Evolutionary conservation across 2,329 filamentous ascomycete species (phyloP).

Genomic region (Lomentospora prolificans): DNA sequence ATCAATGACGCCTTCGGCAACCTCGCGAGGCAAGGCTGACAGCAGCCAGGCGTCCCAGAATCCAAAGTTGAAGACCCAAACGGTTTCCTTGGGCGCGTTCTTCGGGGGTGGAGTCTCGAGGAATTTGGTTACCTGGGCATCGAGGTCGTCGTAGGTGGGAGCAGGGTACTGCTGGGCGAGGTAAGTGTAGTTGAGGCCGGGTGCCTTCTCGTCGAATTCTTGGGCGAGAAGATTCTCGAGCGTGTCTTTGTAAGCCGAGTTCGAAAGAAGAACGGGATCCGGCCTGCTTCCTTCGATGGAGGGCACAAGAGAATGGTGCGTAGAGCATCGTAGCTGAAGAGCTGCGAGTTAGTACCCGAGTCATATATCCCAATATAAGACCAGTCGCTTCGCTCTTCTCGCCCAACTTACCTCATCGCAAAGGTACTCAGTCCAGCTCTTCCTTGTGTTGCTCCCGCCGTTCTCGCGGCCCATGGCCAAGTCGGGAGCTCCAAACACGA

Average conservation of each 20-base stretch:
- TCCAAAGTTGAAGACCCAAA: constrained; percentile 45
- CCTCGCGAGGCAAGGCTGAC: constrained; percentile 31
- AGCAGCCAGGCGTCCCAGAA: constrained; percentile 46
- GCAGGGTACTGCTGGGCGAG: constrained; percentile 32
- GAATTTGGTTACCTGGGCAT: constrained; percentile 34
- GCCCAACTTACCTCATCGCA: constrained; percentile 34
- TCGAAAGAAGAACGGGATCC: constrained; percentile 43
- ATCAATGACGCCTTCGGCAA: constrained; percentile 27
- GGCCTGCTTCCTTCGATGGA: constrained; percentile 31
- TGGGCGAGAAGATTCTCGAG: constrained; percentile 18
- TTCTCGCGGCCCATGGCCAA: constrained; percentile 22
- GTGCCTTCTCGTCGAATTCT: constrained; percentile 12
- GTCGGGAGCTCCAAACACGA: constrained; percentile 40
- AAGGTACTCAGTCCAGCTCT: constrained; percentile 37
- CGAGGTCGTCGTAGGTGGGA: constrained; percentile 28
- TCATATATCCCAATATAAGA: not conserved
- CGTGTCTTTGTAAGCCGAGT: constrained; percentile 32
- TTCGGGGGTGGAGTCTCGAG: constrained; percentile 27
- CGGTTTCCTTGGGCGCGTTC: constrained; percentile 31
- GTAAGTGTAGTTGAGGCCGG: constrained; percentile 34
- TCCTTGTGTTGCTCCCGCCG: constrained; percentile 20
- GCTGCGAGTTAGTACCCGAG: not conserved
- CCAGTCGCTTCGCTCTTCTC: not conserved
- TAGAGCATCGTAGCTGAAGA: constrained; percentile 34
- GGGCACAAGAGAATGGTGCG: constrained; percentile 36